Evolutionary conservation across 2,329 filamentous ascomycete genomes (phyloP), one percentile per base, ranked within the genome.

Genomic region (Pseudogymnoascus sp.): DNA sequence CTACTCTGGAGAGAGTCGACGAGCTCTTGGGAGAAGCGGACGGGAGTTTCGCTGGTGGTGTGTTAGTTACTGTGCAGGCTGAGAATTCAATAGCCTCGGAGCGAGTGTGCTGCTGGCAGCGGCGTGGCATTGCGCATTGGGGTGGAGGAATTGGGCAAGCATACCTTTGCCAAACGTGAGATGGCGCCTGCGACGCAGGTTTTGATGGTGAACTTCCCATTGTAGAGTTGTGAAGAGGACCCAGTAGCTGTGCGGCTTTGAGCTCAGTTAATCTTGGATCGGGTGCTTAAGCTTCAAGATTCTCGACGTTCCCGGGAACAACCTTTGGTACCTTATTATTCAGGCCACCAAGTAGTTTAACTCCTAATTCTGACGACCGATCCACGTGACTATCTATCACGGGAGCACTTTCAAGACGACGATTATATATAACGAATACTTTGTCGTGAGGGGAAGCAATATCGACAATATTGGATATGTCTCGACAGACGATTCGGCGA

Each of bases 1-100:
- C 86, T 96, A 66, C 86, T 84, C 76, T 96, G 91, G 66, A 97
- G 82, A 65, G 88, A 86, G 72, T 96, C 88, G 71, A 96, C 83
- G 72, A 97, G 82, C 73, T 90, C 87, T 73, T 90, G 87, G 68
- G 92, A 96, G 76, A 96, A 88, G 69, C 83, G 81, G 66, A 88
- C 81, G 65, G 86, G 85, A 43, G 84, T 80, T 69, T 85, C 80
- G 72, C 83, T 87, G 71, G 66, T 64, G 46, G 63, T 25, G 53
- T 62, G 37, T 64, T 34, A 62, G 60, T 36, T 37, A 60, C 23
- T 60, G 34, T 25, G 21, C 12, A 8, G 18, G 31, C 21, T 62
- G 42, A 62, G 42, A 25, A 37, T 23, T 23, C 38, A 60, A 60
- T 60, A 40, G 59, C 59, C 34, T 23, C 34, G 59, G 36, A 60